phyloP scores from a whole-genome alignment of 208 protist species.

The Wallacemonas collosoma region DNA sequence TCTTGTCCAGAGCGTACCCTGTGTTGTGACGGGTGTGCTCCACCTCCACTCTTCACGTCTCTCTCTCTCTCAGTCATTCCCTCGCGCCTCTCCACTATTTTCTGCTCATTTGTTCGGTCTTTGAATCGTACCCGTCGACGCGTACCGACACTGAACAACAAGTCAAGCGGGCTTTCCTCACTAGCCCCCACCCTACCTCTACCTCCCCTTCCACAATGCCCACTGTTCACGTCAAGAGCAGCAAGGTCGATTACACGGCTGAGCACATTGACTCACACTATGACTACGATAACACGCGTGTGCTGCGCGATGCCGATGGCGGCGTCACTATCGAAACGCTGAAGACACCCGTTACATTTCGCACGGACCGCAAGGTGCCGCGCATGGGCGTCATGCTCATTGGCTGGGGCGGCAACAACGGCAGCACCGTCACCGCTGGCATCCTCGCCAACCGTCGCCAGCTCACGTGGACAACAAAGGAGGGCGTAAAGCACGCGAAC shows the following conservation, averaged over 20 bases:
- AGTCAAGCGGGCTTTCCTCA: background rate
- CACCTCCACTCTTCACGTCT: no score
- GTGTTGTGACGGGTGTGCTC: no score
- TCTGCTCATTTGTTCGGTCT: no score
- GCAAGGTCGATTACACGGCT: constrained; percentile 74
- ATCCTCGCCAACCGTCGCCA: constrained; percentile 95
- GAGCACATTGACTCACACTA: constrained; percentile 84
- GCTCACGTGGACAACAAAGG: constrained; percentile 94
- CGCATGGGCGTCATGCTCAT: constrained; percentile 95
- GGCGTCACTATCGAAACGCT: constrained; percentile 75
- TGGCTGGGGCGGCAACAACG: constrained; percentile 99
- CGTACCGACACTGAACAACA: no score
- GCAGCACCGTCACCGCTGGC: constrained; percentile 97
- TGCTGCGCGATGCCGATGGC: constrained; percentile 36
- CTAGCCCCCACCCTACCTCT: background rate
- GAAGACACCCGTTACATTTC: constrained; percentile 72
- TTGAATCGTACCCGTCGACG: no score
- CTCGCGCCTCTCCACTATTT: no score
- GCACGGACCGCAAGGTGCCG: constrained; percentile 89
- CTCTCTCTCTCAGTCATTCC: no score
- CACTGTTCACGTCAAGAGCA: constrained; percentile 46
- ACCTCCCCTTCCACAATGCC: constrained; percentile 30
- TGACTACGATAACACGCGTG: constrained; percentile 81
- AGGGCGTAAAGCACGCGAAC: constrained; percentile 93
- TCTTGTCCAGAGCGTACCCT: no score